A percentile compares a stretch with the other conserved stretches of the same genome.
phyloP scores from a whole-genome alignment of 352 stramenopile species.

The Phytophthora tentaculata region DNA sequence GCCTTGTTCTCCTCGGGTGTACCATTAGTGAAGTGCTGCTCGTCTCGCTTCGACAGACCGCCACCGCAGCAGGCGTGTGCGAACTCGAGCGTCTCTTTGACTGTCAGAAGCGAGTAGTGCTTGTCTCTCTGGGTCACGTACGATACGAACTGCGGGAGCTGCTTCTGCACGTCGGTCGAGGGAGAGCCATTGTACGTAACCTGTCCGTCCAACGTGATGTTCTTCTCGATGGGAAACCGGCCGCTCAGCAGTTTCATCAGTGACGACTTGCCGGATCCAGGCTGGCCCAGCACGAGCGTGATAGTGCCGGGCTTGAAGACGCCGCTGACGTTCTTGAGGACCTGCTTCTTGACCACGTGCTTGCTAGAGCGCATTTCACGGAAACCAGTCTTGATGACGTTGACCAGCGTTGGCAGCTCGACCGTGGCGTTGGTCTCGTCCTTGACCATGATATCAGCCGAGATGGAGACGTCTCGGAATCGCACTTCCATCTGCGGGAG shows the following conservation, averaged over 20 bases:
- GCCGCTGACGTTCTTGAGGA: constrained; percentile 17
- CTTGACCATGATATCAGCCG: constrained; percentile 34
- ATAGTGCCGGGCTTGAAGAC: constrained; percentile 19
- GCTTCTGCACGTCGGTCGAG: background rate
- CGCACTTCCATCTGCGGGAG: constrained; percentile 58
- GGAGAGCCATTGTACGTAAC: constrained; percentile 49
- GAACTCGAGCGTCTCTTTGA: constrained; percentile 66
- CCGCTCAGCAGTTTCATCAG: constrained; percentile 24
- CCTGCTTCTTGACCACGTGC: constrained; percentile 35
- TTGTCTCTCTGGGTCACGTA: constrained; percentile 46
- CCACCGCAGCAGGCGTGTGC: constrained; percentile 40
- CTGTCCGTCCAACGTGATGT: constrained; percentile 38
- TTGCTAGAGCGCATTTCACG: constrained; percentile 30
- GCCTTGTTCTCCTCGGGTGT: constrained; percentile 41
- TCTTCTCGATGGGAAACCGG: constrained; percentile 39
- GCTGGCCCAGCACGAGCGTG: constrained; percentile 18
- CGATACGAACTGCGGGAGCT: constrained; percentile 41
- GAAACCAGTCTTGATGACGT: constrained; percentile 23
- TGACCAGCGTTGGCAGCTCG: constrained; percentile 25
- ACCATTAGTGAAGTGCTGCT: constrained; percentile 21
- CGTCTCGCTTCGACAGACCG: constrained; percentile 18
- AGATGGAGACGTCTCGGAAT: constrained; percentile 44
- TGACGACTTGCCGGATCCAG: constrained; percentile 17
- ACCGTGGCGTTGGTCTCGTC: constrained; percentile 18
- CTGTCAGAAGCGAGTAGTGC: constrained; percentile 48